Evolutionary conservation across 805 yeast species (phyloP).

Genomic region (Candida ulmi): DNA sequence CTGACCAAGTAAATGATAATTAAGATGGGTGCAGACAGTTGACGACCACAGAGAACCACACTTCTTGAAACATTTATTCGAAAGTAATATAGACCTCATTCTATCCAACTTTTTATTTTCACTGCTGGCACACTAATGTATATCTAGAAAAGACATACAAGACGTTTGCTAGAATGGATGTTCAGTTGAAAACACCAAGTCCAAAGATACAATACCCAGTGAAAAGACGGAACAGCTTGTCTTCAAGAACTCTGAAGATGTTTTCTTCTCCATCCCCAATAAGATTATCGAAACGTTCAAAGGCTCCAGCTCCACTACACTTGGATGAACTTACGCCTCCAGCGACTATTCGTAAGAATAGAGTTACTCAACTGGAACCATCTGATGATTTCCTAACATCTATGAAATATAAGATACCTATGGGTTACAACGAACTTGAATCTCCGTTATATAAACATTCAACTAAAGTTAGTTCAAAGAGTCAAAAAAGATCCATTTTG

Average conservation of each 20-base stretch:
- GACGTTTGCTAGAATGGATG: no score
- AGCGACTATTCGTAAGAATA: slow-evolving; percentile 10
- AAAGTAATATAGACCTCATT: no score
- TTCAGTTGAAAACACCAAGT: background rate
- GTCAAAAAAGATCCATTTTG: slow-evolving; percentile 17
- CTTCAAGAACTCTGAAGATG: slow-evolving; percentile 1
- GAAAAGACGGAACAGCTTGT: slow-evolving; percentile 1
- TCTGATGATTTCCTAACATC: background rate
- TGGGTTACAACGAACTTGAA: no score
- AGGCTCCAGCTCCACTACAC: slow-evolving; percentile 18
- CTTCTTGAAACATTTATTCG: no score
- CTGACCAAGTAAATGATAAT: no score
- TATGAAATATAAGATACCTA: background rate
- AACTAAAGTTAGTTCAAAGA: slow-evolving; percentile 5
- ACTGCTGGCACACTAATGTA: no score
- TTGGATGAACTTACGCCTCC: slow-evolving; percentile 20
- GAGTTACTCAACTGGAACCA: background rate
- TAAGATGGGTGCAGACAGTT: no score
- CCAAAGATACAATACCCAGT: background rate
- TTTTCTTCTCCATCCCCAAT: slow-evolving; percentile 9
- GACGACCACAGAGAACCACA: no score
- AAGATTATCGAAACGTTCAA: slow-evolving; percentile 16
- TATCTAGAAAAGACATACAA: no score
- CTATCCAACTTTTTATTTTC: no score
- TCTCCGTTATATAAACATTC: slow-evolving; percentile 6